Base-by-base conservation (phyloP, 129 eudicot species). In the Erigeron canadensis region DNA sequence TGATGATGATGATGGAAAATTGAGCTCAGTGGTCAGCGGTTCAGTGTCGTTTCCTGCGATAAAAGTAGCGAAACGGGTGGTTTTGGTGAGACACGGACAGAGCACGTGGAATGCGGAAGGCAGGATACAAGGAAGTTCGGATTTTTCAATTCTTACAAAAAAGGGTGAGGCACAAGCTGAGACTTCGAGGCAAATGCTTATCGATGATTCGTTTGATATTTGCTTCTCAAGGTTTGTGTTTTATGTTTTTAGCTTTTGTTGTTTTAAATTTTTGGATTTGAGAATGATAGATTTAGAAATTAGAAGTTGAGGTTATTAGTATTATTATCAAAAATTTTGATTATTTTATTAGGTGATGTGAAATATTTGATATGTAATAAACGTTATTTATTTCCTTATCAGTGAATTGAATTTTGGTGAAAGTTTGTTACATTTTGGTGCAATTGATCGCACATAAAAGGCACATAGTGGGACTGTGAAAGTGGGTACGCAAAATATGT, bases 91-190 rank as follows among this genome's bases (percentile, higher is more conserved):
- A 86, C 98, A 89, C 67, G 98, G 98, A 38, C 96, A 93, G 81
- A 93, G 98, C 84, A 93, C 95, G 78, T 93, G 98, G 96, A 93
- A 93, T 80, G 96, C 84, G 39, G 96, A 92, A 76, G 98, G 98
- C 37, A 77, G 98, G 81, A 93, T 93, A 28, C 96, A 93, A 69
- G 98, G 98, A 28, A 93, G 96, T 85, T 93, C 96, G 45, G 79
- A 93, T 80, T 87, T 84, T 90, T 85, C 98, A 8, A 87, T 89
- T 42, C 95, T 93, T 22, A 89, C 98, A 37, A 63, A 55, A 42
- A 93, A 93, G 71, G 98, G 98, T 5, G 98, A 89, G 74, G 71
- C 88, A 15, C 98, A 93, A 80, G 96, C 98, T 10, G 88, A 87
- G 75, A 93, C 92, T 67, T 85, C 91, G 13, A 85, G 92, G 17